Evolutionary conservation across 306 rosid species (phyloP), one percentile per base, ranked within the genome.

Genomic region (Fragaria ananassa): DNA sequence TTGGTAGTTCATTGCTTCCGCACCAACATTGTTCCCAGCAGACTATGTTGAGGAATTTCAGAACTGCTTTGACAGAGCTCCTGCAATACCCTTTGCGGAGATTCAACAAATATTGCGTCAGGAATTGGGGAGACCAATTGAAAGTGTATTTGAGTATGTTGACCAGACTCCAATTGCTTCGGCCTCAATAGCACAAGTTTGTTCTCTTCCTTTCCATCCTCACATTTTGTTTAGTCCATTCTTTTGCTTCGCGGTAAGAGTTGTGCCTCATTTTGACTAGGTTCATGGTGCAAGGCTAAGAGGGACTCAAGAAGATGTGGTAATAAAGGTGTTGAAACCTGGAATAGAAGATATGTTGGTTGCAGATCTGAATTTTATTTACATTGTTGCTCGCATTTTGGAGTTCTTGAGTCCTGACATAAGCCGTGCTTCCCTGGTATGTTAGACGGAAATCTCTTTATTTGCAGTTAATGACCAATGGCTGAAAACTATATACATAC

Each of bases 31-130:
- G 76, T 92, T 95, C 80, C 98, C 98, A 42, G 83, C 93, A 62
- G 97, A 95, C 68, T 95, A 95, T 74, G 97, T 95, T n/a, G 83
- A 92, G 83, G 97, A 95, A 82, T 95, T 95, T 81, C 98, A 95
- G 81, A 92, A 83, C 76, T 95, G 98, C 77, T 95, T 95, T 79
- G 98, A 95, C 82, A 91, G 87, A 89, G 89, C 93, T 80, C 98
- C 98, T 74, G 72, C 91, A 15, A 85, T 95, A 85, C 93, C 97
- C 68, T 95, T 84, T 81, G 96, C 72, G 68, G 86, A 85, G 82
- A 92, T 95, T 63, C 87, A 90, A 85, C 81, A 79, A 46, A 92
- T 95, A 62, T 68, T 95, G 82, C 90, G 75, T 29, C 87, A 84
- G 86, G 97, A 94, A 71, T 76, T 94, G 70, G 91, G 96, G 73